Conservation (phyloP, 139 green algal species). For the Chlamydomonas eustigma region DNA sequence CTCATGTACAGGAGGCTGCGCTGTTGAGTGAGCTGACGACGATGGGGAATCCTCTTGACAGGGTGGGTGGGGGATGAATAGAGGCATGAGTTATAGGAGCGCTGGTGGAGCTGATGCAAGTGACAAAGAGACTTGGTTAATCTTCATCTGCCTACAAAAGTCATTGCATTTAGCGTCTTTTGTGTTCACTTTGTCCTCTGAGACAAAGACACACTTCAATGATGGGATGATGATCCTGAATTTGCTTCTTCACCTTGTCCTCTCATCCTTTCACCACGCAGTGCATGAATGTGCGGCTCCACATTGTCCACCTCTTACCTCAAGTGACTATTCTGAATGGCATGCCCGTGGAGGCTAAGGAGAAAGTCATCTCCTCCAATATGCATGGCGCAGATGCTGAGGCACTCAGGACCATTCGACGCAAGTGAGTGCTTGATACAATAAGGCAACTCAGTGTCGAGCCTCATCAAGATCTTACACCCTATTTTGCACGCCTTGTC, state of each 20-base stretch:
- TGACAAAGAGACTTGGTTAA: too few species aligned
- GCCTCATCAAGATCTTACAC: too few species aligned
- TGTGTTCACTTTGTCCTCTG: too few species aligned
- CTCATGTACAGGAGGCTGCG: neutral
- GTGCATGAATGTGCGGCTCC: constrained; percentile 29
- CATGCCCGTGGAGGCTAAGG: constrained; percentile 29
- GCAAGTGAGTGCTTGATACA: constrained; percentile 5
- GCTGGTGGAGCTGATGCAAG: too few species aligned
- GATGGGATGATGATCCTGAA: too few species aligned
- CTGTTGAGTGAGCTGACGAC: neutral
- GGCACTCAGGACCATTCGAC: constrained; percentile 39
- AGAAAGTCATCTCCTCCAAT: constrained; percentile 54
- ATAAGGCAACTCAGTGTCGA: too few species aligned
- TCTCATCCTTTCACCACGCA: neutral
- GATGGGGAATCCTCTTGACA: neutral
- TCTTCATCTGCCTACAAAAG: too few species aligned
- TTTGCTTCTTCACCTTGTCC: neutral
- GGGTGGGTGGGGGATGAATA: neutral
- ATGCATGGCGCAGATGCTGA: constrained; percentile 57
- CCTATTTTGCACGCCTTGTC: too few species aligned
- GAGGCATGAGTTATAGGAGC: too few species aligned
- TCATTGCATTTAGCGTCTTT: too few species aligned
- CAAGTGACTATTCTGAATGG: constrained; percentile 49
- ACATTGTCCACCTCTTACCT: constrained; percentile 46
- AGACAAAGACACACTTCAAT: too few species aligned